Percentiles rank a stretch among this genome's conserved stretches.
phyloP scores from a whole-genome alignment of 495 filamentous ascomycete genomes.

The Bacidia gigantensis region DNA sequence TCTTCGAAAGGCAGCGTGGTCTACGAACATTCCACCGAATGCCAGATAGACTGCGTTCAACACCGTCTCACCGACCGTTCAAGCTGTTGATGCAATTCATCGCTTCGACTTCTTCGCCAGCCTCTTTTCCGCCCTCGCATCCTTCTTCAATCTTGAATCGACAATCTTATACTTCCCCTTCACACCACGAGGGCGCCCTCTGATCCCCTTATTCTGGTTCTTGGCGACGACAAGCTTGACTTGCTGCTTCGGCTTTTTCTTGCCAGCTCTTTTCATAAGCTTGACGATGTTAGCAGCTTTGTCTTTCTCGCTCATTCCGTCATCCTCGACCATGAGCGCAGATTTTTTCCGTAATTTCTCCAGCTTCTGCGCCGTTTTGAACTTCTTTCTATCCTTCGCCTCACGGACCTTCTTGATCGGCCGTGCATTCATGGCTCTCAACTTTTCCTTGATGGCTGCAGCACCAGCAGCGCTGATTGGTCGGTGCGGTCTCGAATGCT shows the following conservation, averaged over 20 bases:
- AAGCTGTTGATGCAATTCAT: slow-evolving; percentile 2
- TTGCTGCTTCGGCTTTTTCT: slow-evolving; percentile 72
- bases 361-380: slow-evolving; percentile 76
- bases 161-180: slow-evolving; percentile 99
- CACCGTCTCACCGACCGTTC: background rate
- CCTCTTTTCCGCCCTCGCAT: slow-evolving; percentile 83
- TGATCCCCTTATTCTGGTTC: slow-evolving; percentile 72
- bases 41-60: too few relatives aligned
- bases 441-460: slow-evolving; percentile 87
- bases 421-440: slow-evolving; percentile 83
- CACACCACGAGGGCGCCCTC: slow-evolving; percentile 65
- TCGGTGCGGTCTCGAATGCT: slow-evolving; percentile 69
- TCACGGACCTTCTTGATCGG: slow-evolving; percentile 99
- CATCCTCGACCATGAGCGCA: slow-evolving; percentile 70
- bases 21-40: too few relatives aligned
- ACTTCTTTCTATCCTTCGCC: slow-evolving; percentile 89
- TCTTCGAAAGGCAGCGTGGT: slow-evolving; percentile 27
- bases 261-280: slow-evolving; percentile 64
- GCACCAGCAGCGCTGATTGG: slow-evolving; percentile 85
- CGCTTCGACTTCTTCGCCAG: slow-evolving; percentile 47
- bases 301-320: slow-evolving; percentile 84
- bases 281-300: slow-evolving; percentile 75
- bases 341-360: slow-evolving; percentile 96
- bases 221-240: slow-evolving; percentile 83
- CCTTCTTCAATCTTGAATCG: slow-evolving; percentile 94